Conservation (phyloP, 2,329 filamentous ascomycete species). For the Talaromyces sp. region DNA sequence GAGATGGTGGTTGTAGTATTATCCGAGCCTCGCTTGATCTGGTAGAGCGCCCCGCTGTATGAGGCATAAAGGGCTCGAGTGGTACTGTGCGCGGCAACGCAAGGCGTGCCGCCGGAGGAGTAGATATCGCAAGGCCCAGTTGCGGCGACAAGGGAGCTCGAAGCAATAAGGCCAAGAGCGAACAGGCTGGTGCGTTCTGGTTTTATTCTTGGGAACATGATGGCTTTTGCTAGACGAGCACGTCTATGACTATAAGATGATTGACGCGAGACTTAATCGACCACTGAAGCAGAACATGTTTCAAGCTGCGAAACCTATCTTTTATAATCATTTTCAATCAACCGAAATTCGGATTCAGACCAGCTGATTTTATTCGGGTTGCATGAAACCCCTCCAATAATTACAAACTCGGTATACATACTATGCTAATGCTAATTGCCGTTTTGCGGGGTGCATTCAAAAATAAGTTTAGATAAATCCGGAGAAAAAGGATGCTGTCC, state of each 20-base stretch:
- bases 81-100: constrained; percentile 15
- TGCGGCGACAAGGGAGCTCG: constrained; percentile 7
- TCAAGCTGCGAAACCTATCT: neutral
- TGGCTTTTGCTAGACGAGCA: neutral
- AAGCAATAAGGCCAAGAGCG: constrained; percentile 8
- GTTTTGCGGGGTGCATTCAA: neutral
- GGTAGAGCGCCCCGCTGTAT: constrained; percentile 9
- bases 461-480: neutral
- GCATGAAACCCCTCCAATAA: neutral
- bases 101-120: constrained; percentile 11
- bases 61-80: constrained; percentile 12
- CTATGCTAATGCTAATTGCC: neutral
- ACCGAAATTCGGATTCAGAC: neutral
- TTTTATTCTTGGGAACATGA: neutral
- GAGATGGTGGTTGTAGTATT: constrained; percentile 9
- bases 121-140: constrained; percentile 15
- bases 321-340: neutral
- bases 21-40: constrained; percentile 11
- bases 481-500: neutral
- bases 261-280: neutral
- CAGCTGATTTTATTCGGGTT: neutral
- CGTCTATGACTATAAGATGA: neutral
- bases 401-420: neutral
- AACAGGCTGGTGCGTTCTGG: neutral
- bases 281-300: neutral